Evolutionary conservation across 176 grass and related monocot genomes (phyloP), one percentile per base, ranked within the genome.

Genomic region (Cocos nucifera): DNA sequence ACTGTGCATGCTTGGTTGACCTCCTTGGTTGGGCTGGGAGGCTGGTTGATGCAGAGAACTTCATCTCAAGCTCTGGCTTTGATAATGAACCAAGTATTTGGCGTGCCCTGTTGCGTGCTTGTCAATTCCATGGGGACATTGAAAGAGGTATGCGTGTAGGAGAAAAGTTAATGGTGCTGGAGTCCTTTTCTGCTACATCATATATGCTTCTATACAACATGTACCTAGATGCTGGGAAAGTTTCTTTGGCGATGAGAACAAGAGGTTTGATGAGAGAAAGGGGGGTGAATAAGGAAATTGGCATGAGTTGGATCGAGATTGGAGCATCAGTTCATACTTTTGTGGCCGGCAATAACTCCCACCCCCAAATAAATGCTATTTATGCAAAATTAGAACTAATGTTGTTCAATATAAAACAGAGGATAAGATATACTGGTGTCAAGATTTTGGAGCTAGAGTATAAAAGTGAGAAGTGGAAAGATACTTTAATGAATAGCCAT

Each of bases 221-320:
- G 57, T 89, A 95, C 67, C 69, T 89, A 74, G 80, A 77, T 66
- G 58, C 76, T 9, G 82, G 82, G 2, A 95, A 89, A 64, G 57
- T 95, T 18, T 95, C 90, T 30, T 19, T 83, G 72, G 85, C 86
- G 66, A 89, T 89, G 90, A 86, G 75, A 74, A 86, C 79, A 28
- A 80, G 90, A 84, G 90, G 90, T 14, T 73, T 89, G 55, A 89
- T 95, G 90, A 86, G 90, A 73, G 82, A 89, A 66, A 63, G 67
- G 30, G 82, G 90, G 17, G 30, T 86, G 58, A 56, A 51, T 55
- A 80, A 76, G 44, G 70, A 83, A 67, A 50, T 59, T 17, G 82
- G 66, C 63, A 25, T 79, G 69, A 81, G 79, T 79, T 95, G 86
- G 90, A 57, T 72, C 2, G 82, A 86, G 57, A 76, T 83, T 66